phyloP scores from a whole-genome alignment of 176 grass and related monocot genomes.

The Aechmea fasciata region DNA sequence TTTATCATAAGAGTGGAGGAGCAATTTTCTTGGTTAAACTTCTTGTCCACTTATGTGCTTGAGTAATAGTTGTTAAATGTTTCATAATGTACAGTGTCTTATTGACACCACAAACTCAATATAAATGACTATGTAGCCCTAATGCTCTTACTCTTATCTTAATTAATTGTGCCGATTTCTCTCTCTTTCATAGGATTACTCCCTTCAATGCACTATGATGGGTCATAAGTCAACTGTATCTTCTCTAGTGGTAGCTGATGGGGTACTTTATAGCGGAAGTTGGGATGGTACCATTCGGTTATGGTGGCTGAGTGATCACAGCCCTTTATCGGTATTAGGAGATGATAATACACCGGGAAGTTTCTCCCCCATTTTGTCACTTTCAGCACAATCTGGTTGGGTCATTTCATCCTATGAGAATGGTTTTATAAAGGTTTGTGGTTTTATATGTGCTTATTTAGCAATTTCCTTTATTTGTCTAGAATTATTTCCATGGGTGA shows the following conservation, averaged over 20 bases:
- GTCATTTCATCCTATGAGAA: constrained; percentile 75
- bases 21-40: no score
- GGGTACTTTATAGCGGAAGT: constrained; percentile 91
- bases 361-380: constrained; percentile 70
- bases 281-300: constrained; percentile 86
- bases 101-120: not conserved
- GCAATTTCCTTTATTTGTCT: not conserved
- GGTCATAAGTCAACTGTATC: constrained; percentile 90
- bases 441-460: not conserved
- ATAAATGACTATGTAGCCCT: not conserved
- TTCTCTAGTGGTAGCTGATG: constrained; percentile 56
- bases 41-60: no score
- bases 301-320: constrained; percentile 94
- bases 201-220: constrained; percentile 68
- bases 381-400: constrained; percentile 51
- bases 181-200: constrained; percentile 60
- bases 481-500: no score
- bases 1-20: no score
- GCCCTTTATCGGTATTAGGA: constrained; percentile 60
- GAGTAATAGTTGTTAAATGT: no score
- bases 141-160: not conserved
- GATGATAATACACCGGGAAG: constrained; percentile 43
- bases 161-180: not conserved
- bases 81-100: no score
- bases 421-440: constrained; percentile 73